Conservation (phyloP, 805 yeast species). For the Sporopachydermia lactativora region DNA sequence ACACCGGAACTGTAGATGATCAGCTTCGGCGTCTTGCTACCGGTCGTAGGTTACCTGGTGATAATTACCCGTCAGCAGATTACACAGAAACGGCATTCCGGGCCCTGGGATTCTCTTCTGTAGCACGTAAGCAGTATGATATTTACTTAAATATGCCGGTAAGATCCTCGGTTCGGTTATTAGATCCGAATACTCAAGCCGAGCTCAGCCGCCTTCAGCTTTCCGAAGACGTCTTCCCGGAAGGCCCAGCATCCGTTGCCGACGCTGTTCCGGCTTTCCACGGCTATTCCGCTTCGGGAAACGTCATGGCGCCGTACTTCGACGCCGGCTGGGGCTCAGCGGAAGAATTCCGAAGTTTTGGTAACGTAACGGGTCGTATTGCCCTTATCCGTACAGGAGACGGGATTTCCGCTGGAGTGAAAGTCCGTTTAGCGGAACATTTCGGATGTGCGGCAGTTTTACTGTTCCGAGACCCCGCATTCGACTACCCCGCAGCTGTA, state of each 20-base stretch:
- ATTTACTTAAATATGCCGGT: conserved; percentile 39
- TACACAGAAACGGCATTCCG: conserved; percentile 37
- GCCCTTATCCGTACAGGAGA: too few relatives aligned
- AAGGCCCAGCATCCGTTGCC: conserved; percentile 26
- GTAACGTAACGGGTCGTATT: too few relatives aligned
- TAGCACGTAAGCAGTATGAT: conserved; percentile 36
- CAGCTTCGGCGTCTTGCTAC: conserved; percentile 16
- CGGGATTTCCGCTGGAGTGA: conserved; percentile 38
- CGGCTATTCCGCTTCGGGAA: conserved; percentile 53
- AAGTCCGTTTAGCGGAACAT: conserved; percentile 46
- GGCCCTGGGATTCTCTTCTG: conserved; percentile 36
- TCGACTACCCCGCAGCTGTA: too few relatives aligned
- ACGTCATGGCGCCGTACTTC: conserved; percentile 38
- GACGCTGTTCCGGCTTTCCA: conserved; percentile 37
- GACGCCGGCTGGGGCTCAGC: conserved; percentile 46
- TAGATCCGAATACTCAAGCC: too few relatives aligned
- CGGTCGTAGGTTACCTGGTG: conserved; percentile 26
- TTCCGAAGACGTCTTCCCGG: conserved; percentile 33
- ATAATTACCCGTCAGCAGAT: conserved; percentile 25
- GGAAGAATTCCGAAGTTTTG: conserved; percentile 36
- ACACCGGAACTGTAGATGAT: conserved; percentile 17
- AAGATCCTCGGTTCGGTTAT: conserved; percentile 27
- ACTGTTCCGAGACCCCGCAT: too few relatives aligned
- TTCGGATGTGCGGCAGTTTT: conserved; percentile 46
- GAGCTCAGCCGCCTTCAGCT: too few relatives aligned